Evolutionary conservation across 1,284 basidiomycete species (phyloP), one percentile per base, ranked within the genome.

Genomic region (Cryptococcus wingfieldii): DNA sequence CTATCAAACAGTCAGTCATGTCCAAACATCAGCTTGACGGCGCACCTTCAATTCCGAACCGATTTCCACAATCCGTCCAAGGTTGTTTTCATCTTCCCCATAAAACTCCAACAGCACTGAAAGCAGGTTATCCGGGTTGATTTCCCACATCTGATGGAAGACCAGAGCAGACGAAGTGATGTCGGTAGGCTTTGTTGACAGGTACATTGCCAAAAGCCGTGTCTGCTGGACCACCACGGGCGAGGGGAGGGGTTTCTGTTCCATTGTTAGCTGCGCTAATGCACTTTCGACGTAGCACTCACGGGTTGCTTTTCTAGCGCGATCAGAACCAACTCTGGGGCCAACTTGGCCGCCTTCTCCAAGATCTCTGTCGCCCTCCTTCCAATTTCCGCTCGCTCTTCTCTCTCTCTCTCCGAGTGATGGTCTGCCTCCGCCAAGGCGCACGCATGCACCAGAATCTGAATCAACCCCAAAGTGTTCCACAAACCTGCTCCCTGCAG

Each of bases 131-230:
- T 84, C 80, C 1, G 88, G 88, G 67, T 94, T 86, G 49, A 89
- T 88, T 69, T 94, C 89, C 88, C 90, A 95, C 58, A 98, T 85
- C 55, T 91, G 83, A 85, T 95, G 90, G 79, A 98, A 98, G 55
- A 98, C 94, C 23, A 98, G 84, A 64, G 95, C 90, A 66, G 95
- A 90, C 63, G 93, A 93, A 7, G 92, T 91, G 70, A 96, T 89
- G 5, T 91, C 89, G 19, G 85, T 86, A 2, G 64, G 25, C 7
- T 67, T 55, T 27, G 64, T 63, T 31, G 65, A 61, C 47, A 98
- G 81, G 80, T 98, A 98, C 84, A 94, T 89, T 45, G 85, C 82
- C 50, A 98, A 80, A 27, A 98, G 81, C 68, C 89, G 89, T 51
- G 87, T 84, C 16, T 89, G 86, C 75, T 98, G 90, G 63, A 93